Conservation (phyloP, 2,329 filamentous ascomycete genomes). For the Colletotrichum acutatum region DNA sequence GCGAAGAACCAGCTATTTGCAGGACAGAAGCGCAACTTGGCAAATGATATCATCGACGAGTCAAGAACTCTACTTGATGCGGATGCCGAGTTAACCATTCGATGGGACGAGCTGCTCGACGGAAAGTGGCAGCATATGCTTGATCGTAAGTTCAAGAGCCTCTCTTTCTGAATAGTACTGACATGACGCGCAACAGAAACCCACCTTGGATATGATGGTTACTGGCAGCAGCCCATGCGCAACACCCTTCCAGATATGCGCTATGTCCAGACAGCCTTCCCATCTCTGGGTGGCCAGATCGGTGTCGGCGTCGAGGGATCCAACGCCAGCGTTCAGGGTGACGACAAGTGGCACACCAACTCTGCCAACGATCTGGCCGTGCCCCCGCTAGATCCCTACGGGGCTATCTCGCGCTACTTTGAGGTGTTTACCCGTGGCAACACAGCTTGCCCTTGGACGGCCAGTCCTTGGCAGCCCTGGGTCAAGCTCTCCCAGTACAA, state of each 20-base stretch:
- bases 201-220: conserved; percentile 63
- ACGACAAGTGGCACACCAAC: conserved; percentile 58
- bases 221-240: conserved; percentile 79
- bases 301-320: conserved; percentile 72
- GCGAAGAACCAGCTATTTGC: conserved; percentile 58
- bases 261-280: conserved; percentile 68
- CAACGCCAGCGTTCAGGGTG: conserved; percentile 75
- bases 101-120: conserved; percentile 67
- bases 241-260: conserved; percentile 72
- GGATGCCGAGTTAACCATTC: conserved; percentile 65
- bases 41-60: conserved; percentile 61
- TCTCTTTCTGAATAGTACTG: no score
- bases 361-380: conserved; percentile 64
- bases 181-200: conserved; percentile 50
- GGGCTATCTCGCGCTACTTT: conserved; percentile 66
- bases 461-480: conserved; percentile 60
- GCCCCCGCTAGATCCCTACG: conserved; percentile 68
- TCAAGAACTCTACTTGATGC: conserved; percentile 65
- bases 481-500: conserved; percentile 60
- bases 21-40: conserved; percentile 55
- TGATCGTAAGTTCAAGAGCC: conserved; percentile 54
- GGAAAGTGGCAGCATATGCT: conserved; percentile 74
- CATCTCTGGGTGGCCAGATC: conserved; percentile 69
- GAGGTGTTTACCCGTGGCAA: conserved; percentile 72
- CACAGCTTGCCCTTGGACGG: conserved; percentile 61